These are phyloP conservation scores for Ustulina deusta DNA, from an alignment of 2,329 filamentous ascomycete species.

Conservation along the genomic window DNA sequence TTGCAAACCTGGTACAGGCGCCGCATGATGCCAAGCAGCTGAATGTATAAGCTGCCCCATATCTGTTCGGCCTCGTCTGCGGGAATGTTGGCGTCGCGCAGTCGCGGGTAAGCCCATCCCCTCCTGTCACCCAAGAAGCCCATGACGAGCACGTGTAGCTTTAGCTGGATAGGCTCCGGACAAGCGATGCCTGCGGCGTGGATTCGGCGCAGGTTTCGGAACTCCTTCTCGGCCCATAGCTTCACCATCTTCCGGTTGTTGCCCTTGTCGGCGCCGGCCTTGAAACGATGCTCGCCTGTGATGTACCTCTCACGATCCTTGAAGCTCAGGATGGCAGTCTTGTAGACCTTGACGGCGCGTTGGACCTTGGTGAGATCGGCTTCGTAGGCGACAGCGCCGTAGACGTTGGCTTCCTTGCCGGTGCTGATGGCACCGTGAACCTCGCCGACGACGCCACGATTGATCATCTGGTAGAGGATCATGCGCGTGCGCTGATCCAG, in stretches of 20 bases:
- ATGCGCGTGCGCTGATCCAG: constrained; percentile 93
- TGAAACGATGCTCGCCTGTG: constrained; percentile 91
- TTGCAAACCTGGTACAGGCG: constrained; percentile 91
- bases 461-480: constrained; percentile 96
- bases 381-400: constrained; percentile 80
- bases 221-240: constrained; percentile 98
- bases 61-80: constrained; percentile 75
- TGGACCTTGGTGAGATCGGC: constrained; percentile 71
- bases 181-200: constrained; percentile 87
- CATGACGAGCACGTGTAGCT: constrained; percentile 97
- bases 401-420: constrained; percentile 98
- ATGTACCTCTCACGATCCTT: constrained; percentile 98
- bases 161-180: constrained; percentile 88
- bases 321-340: constrained; percentile 97
- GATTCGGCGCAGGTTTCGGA: constrained; percentile 89
- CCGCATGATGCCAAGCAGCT: constrained; percentile 89
- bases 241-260: constrained; percentile 98
- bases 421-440: constrained; percentile 96
- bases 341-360: constrained; percentile 97
- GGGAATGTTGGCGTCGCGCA: constrained; percentile 85
- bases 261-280: constrained; percentile 90
- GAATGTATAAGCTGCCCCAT: constrained; percentile 84
- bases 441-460: constrained; percentile 87
- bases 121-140: constrained; percentile 88
- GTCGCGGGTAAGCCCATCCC: constrained; percentile 86